Conservation (phyloP, 2,329 filamentous ascomycete species). For the Xylaria sp. region DNA sequence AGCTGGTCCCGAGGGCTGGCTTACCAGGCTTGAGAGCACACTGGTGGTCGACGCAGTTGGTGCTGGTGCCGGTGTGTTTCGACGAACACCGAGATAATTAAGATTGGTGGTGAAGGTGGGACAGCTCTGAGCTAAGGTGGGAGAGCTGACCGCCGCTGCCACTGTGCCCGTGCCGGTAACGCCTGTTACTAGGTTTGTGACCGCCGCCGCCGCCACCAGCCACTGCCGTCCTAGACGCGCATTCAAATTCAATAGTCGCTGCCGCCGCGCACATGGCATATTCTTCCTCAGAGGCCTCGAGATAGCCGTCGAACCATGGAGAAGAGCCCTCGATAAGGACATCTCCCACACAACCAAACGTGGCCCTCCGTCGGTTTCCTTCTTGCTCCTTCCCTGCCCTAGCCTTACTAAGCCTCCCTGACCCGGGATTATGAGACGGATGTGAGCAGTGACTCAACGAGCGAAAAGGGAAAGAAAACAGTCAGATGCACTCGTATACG, state of each 20-base stretch:
- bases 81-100: not conserved
- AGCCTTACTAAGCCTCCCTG: not conserved
- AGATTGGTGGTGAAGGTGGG: constrained; percentile 14
- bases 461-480: not conserved
- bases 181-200: constrained; percentile 12
- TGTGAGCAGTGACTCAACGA: not conserved
- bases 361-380: not conserved
- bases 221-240: constrained; percentile 21
- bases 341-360: constrained; percentile 9
- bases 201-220: constrained; percentile 10
- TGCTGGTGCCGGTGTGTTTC: not conserved
- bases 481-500: not conserved
- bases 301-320: constrained; percentile 6
- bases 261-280: constrained; percentile 8
- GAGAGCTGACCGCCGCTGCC: not conserved
- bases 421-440: not conserved
- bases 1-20: no score
- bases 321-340: constrained; percentile 11
- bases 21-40: no score
- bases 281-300: constrained; percentile 3
- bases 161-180: not conserved
- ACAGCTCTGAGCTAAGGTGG: constrained; percentile 1
- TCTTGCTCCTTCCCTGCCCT: not conserved
- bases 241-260: not conserved
- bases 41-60: no score